Evolutionary conservation across 495 filamentous ascomycete genomes (phyloP), one percentile per base, ranked within the genome.

Genomic region (Zalerion maritima): DNA sequence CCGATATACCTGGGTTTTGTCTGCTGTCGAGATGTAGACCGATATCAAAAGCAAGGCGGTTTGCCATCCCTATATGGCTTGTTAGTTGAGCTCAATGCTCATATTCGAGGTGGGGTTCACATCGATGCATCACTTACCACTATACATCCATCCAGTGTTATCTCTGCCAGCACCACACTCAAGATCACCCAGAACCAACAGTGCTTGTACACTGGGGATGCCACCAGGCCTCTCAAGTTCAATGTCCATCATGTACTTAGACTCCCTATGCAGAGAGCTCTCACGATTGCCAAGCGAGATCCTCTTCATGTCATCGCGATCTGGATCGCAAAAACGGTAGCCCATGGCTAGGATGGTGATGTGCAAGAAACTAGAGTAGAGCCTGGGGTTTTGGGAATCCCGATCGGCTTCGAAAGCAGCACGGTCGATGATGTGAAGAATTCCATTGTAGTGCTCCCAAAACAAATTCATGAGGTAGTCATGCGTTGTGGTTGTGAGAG

Each of bases 381-480:
- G 62, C 21, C 52, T 54, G 9, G 52, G 49, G 24, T 53, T 49
- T 9, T 56, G 51, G 20, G 42, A 38, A n/a, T 57, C 47, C 14
- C 51, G 42, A 27, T 64, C 65, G n/a, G 59, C 55, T 26, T 62
- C 53, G 32, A 70, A 70, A 0, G 57, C 52, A 1, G 48, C 43
- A 30, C 49, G 48, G 37, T 70, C 60, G 11, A 67, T 42, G 2
- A 70, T 53, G 30, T 59, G 62, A 13, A 58, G 35, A 7, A 54
- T 49, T 1, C 46, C 35, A 30, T 70, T 65, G 40, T 63, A 66
- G 28, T 53, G 40, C n/a, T 55, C 49, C 61, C 61, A 68, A 40
- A 67, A 70, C 11, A 55, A 46, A 9, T 50, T 40, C 60, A 67
- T 62, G 3, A 70, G 52, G 28, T 67, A 57, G 31, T 68, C 64